phyloP scores from a whole-genome alignment of 2,329 filamentous ascomycete genomes.

The Diplodia sapinea region DNA sequence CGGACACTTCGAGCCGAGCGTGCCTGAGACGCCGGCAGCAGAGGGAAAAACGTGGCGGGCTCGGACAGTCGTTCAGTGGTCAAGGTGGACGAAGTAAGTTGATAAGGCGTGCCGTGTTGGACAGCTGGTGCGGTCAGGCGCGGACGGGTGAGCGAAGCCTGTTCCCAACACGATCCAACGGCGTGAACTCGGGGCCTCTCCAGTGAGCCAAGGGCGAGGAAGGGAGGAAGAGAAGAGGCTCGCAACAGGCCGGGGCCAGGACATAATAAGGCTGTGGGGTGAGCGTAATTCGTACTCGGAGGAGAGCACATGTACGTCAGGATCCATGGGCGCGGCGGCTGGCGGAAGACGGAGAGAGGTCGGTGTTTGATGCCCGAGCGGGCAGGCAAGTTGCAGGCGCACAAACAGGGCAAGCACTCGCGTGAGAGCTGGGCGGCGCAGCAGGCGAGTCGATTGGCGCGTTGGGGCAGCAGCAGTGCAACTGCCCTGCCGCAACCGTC shows the following conservation, averaged over 20 bases:
- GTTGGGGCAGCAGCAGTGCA: neutral
- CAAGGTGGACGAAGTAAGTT: neutral
- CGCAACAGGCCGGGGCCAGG: neutral
- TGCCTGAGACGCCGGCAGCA: neutral
- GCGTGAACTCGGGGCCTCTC: neutral
- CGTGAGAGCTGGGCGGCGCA: neutral
- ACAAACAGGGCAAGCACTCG: constrained; percentile 19
- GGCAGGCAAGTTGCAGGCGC: neutral
- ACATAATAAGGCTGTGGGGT: constrained; percentile 8
- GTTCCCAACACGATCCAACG: neutral
- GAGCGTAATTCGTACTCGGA: constrained; percentile 8
- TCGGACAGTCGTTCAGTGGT: neutral
- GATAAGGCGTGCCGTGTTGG: neutral
- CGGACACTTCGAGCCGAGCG: neutral
- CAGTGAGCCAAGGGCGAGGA: neutral
- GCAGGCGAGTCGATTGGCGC: neutral
- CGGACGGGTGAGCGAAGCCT: neutral
- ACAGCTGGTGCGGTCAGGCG: neutral
- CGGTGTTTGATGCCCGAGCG: constrained; percentile 1
- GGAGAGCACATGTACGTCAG: neutral
- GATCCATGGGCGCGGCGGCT: neutral
- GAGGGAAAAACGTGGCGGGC: neutral
- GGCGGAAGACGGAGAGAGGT: neutral
- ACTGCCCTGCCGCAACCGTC: neutral
- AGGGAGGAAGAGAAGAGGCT: neutral